Conservation (phyloP, 805 yeast species). For the Yarrowia deformans region DNA sequence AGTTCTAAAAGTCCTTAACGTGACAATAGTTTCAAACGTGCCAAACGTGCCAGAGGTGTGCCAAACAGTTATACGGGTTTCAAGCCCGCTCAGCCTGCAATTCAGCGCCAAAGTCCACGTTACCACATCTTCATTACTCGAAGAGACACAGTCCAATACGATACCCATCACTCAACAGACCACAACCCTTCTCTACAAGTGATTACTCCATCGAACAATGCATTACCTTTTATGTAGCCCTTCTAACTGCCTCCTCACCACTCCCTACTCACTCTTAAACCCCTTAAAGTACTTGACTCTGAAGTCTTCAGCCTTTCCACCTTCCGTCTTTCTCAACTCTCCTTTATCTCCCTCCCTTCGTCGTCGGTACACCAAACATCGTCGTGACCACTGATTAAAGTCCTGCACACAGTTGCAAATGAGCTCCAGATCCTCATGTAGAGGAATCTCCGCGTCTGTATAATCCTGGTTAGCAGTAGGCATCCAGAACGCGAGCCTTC, state of each 20-base stretch:
- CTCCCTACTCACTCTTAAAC: constrained; percentile 54
- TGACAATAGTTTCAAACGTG: no score
- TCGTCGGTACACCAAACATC: constrained; percentile 81
- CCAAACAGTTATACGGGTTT: no score
- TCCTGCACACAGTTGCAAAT: constrained; percentile 81
- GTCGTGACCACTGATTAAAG: constrained; percentile 92
- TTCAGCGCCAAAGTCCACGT: no score
- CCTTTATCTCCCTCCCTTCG: constrained; percentile 54
- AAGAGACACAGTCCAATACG: no score
- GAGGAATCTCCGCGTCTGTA: constrained; percentile 70
- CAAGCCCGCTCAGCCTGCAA: no score
- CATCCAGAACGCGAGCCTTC: constrained; percentile 95
- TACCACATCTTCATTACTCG: no score
- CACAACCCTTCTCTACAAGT: no score
- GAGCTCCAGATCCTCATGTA: constrained; percentile 74
- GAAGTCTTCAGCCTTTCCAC: constrained; percentile 61
- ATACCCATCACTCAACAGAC: no score
- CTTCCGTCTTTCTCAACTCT: constrained; percentile 58
- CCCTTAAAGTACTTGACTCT: constrained; percentile 79
- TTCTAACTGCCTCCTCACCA: no score
- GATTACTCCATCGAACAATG: background rate
- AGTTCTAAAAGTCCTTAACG: no score
- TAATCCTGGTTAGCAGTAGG: constrained; percentile 93
- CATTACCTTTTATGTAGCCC: background rate
- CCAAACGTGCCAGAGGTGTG: no score